These are phyloP conservation scores for Ampelomyces quisqualis DNA, from an alignment of 2,329 filamentous ascomycete species.

Conservation along the genomic window DNA sequence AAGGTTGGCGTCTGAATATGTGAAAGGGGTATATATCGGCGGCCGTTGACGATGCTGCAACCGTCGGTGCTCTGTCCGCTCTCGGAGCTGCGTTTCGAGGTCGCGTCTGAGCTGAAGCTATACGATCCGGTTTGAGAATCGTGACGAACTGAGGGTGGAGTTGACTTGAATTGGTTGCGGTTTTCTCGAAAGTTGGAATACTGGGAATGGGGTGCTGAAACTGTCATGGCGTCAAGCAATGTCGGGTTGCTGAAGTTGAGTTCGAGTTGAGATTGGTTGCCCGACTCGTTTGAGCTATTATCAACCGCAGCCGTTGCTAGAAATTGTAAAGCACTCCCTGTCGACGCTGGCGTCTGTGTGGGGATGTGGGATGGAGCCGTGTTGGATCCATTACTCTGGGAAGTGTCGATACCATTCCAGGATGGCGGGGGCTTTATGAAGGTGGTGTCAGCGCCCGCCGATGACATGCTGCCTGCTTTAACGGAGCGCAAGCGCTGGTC, in stretches of 20 bases:
- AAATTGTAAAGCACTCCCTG: slow-evolving; percentile 14
- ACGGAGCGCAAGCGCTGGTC: slow-evolving; percentile 32
- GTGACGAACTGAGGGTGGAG: slow-evolving; percentile 26
- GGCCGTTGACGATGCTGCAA: slow-evolving; percentile 44
- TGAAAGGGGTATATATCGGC: slow-evolving; percentile 35
- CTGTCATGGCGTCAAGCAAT: slow-evolving; percentile 24
- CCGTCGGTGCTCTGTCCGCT: slow-evolving; percentile 24
- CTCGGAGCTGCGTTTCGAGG: slow-evolving; percentile 33
- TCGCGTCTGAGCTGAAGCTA: slow-evolving; percentile 41
- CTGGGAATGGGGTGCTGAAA: slow-evolving; percentile 15
- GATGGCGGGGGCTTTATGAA: slow-evolving; percentile 25
- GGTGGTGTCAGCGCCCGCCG: slow-evolving; percentile 7
- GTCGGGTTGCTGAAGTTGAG: slow-evolving; percentile 30
- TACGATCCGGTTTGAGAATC: slow-evolving; percentile 43
- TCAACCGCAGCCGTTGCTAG: slow-evolving; percentile 9
- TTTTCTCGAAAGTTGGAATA: slow-evolving; percentile 30
- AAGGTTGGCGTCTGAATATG: slow-evolving; percentile 23
- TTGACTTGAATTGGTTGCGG: slow-evolving; percentile 18
- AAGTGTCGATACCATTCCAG: slow-evolving; percentile 20
- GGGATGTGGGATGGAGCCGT: slow-evolving; percentile 11
- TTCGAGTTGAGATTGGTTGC: slow-evolving; percentile 12
- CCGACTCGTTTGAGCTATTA: slow-evolving; percentile 10
- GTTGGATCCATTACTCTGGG: slow-evolving; percentile 12
- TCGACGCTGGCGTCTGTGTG: slow-evolving; percentile 9
- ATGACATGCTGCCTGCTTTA: slow-evolving; percentile 19